Evolutionary conservation across 2,329 filamentous ascomycete species (phyloP).

Genomic region (Claviceps cyperi): DNA sequence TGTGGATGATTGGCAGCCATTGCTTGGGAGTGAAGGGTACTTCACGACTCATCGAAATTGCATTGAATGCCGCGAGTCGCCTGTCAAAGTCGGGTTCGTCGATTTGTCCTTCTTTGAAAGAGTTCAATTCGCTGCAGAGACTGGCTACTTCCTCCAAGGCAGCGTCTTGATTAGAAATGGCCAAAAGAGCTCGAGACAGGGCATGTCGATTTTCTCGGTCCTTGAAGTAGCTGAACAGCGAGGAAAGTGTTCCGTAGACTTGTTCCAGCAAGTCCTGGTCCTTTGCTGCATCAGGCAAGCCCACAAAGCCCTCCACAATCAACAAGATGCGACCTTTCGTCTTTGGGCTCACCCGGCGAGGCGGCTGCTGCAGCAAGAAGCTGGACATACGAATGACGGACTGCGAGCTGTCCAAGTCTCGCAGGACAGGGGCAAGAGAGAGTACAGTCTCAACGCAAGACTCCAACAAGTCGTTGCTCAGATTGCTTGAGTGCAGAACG

Average conservation of each 20-base stretch:
- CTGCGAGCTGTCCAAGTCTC: slow-evolving; percentile 53
- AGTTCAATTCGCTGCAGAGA: slow-evolving; percentile 68
- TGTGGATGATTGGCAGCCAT: slow-evolving; percentile 81
- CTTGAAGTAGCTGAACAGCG: slow-evolving; percentile 81
- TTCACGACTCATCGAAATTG: slow-evolving; percentile 51
- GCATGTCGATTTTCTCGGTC: slow-evolving; percentile 63
- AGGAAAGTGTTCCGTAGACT: slow-evolving; percentile 61
- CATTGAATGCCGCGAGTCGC: slow-evolving; percentile 61
- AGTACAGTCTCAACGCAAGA: slow-evolving; percentile 67
- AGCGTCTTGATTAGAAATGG: slow-evolving; percentile 51
- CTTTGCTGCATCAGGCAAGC: slow-evolving; percentile 34
- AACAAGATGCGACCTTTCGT: slow-evolving; percentile 70
- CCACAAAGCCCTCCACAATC: slow-evolving; percentile 69
- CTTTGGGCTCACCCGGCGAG: slow-evolving; percentile 64
- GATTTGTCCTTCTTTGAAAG: slow-evolving; percentile 55
- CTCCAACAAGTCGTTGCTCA: slow-evolving; percentile 62
- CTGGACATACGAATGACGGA: slow-evolving; percentile 67
- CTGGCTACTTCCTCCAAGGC: slow-evolving; percentile 47
- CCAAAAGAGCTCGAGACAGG: slow-evolving; percentile 56
- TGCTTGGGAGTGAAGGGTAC: slow-evolving; percentile 49
- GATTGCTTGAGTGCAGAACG: slow-evolving; percentile 45
- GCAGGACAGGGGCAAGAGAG: slow-evolving; percentile 56
- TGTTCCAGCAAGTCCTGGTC: slow-evolving; percentile 37
- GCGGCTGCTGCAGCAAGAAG: slow-evolving; percentile 73
- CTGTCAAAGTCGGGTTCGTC: slow-evolving; percentile 82